Base-by-base conservation (phyloP, 768 basidiomycete species). In the Cystobasidium tubakii region DNA sequence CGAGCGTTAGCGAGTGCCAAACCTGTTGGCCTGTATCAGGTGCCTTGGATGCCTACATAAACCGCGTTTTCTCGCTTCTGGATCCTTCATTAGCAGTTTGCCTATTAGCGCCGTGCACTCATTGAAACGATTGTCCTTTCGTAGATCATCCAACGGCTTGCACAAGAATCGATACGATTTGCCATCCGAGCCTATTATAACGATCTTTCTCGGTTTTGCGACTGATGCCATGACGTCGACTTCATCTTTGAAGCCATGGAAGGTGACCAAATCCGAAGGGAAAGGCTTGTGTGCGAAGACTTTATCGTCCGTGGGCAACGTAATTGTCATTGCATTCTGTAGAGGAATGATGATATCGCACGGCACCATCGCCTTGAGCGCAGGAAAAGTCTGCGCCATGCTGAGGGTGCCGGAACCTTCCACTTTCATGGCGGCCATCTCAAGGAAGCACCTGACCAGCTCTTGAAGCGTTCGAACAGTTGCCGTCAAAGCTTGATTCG, bases 21-120 rank as follows among this genome's bases (percentile, higher is more conserved):
- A 50, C 1, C 25, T 27, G 4, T 2, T 27, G 39, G 31, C 62
- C 7, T 13, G 15, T 29, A 4, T 13, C 33, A 0, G 4, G n/a
- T n/a, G n/a, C n/a, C n/a, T n/a, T n/a, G n/a, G n/a, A 3, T 3
- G 85, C 91, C 76, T 80, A 95, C 95, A 88, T 50, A 99, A 86
- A 73, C 92, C 90, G 34, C 96, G 85, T 74, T 90, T 84, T 77
- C 96, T 87, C 31, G 95, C 92, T 74, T 97, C 94, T 0, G 93
- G 92, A 78, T 94, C 92, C 4, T 90, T 87, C 80, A 94, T 95
- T 66, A 99, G 84, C 7, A 98, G 82, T 80, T 95, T 97, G 82
- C 97, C 98, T 82, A 99, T 93, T 81, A 99, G 93, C 1, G 90
- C 87, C 79, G 97, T 94, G 82, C 98, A 91, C 79, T 98, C 96